Evolutionary conservation across 2,329 filamentous ascomycete genomes (phyloP), one percentile per base, ranked within the genome.

Genomic region (Pyrenophora seminiperda): DNA sequence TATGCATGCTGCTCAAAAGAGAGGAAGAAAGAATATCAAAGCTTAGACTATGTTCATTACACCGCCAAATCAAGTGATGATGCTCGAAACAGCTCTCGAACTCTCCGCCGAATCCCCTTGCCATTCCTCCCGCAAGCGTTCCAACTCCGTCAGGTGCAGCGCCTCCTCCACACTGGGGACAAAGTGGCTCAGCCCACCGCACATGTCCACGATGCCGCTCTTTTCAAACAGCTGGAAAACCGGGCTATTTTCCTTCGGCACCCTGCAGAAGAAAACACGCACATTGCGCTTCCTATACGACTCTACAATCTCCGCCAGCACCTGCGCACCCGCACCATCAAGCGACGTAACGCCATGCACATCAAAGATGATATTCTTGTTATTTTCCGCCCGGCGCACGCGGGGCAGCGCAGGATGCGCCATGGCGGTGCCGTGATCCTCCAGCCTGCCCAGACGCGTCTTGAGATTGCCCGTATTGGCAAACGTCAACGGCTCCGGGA

Each of bases 281-380:
- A 93, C 91, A 1, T 88, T 89, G 4, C 87, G 80, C 27, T 88
- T 82, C n/a, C 86, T 79, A 70, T 97, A 97, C 22, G 79, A 82
- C 39, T 85, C 79, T 13, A 99, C 90, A 60, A 97, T 97, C 74
- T 97, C 94, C 38, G 84, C 83, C 2, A 99, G 79, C 0, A 97
- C 93, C 74, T 97, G 94, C 0, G 90, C 89, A 1, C 93, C 94
- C 0, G 91, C 96, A 5, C 91, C 94, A 69, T 99, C 94, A 63
- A 99, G 86, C 20, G 88, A 89, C 0, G 92, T 96, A 3, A 99
- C 94, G n/a, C 94, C 94, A 62, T 97, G 93, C 6, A 97, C 91
- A 70, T 99, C 94, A 66, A 99, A 97, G 55, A 99, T 91, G 72
- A 99, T 81, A 67, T 96, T 97, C 61, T 86, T 84, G 70, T 97